These are phyloP conservation scores for Saccharomyces hybrid DNA, from an alignment of 1,139 yeast genomes.

Conservation along the genomic window DNA sequence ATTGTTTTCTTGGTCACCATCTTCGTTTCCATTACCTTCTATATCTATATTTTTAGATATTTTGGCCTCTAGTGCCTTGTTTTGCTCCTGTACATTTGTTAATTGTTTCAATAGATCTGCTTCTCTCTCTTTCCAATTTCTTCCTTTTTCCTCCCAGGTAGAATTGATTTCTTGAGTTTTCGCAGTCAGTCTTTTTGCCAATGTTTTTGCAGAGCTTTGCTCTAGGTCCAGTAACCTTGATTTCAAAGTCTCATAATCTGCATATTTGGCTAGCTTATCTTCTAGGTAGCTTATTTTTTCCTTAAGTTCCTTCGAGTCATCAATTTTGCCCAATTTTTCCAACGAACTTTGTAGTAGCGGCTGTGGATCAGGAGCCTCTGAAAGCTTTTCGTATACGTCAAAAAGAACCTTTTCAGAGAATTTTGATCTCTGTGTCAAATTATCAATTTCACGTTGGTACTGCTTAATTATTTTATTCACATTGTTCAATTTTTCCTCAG, in stretches of 20 bases:
- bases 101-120: slow-evolving; percentile 39
- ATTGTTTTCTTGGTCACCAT: slow-evolving; percentile 37
- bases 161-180: slow-evolving; percentile 58
- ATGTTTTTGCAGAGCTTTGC: slow-evolving; percentile 47
- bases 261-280: slow-evolving; percentile 54
- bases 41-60: slow-evolving; percentile 43
- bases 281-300: slow-evolving; percentile 49
- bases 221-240: slow-evolving; percentile 51
- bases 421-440: slow-evolving; percentile 69
- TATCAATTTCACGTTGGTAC: slow-evolving; percentile 84
- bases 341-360: slow-evolving; percentile 69
- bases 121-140: slow-evolving; percentile 51
- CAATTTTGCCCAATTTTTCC: slow-evolving; percentile 53
- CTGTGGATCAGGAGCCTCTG: slow-evolving; percentile 90
- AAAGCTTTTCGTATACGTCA: slow-evolving; percentile 62
- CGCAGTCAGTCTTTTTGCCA: slow-evolving; percentile 39
- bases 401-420: slow-evolving; percentile 65
- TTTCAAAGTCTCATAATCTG: slow-evolving; percentile 75
- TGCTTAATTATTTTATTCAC: slow-evolving; percentile 68
- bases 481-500: slow-evolving; percentile 49
- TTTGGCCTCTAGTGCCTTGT: slow-evolving; percentile 47
- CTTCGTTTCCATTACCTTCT: slow-evolving; percentile 21
- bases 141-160: slow-evolving; percentile 52
- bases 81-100: slow-evolving; percentile 37
- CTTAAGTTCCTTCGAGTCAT: slow-evolving; percentile 47